A percentile compares a stretch with the other conserved stretches of the same genome.
Conservation (phyloP, 2,329 filamentous ascomycete species). For the Drechmeria coniospora region DNA sequence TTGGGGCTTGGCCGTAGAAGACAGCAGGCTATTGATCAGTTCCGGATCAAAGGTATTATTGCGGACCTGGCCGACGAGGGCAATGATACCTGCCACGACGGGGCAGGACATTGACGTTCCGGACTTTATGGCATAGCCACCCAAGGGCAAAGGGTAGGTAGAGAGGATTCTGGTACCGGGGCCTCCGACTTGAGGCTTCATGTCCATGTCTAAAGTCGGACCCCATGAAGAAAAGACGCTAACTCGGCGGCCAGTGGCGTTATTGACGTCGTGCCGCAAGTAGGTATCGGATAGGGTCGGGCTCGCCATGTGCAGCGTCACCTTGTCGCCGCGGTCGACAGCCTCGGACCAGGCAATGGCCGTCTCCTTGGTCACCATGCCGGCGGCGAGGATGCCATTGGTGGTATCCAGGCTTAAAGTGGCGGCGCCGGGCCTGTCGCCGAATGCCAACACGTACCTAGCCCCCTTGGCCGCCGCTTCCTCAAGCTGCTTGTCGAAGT, state of each 20-base stretch:
- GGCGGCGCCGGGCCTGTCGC: slow-evolving; percentile 27
- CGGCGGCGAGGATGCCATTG: slow-evolving; percentile 18
- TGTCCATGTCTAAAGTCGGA: slow-evolving; percentile 41
- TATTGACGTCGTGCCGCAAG: slow-evolving; percentile 14
- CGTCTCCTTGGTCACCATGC: slow-evolving; percentile 24
- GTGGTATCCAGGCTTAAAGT: slow-evolving; percentile 17
- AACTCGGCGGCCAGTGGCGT: slow-evolving; percentile 30
- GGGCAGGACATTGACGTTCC: slow-evolving; percentile 49
- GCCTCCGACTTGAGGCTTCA: slow-evolving; percentile 40
- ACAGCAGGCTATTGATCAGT: slow-evolving; percentile 31
- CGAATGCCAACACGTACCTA: slow-evolving; percentile 46
- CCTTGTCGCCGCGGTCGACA: slow-evolving; percentile 25
- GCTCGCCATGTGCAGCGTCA: slow-evolving; percentile 29
- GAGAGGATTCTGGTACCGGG: slow-evolving; percentile 43
- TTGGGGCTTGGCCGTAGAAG: slow-evolving; percentile 32
- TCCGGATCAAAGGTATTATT: slow-evolving; percentile 35
- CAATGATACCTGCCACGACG: slow-evolving; percentile 36
- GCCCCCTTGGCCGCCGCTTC: slow-evolving; percentile 40
- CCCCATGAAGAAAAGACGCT: slow-evolving; percentile 43
- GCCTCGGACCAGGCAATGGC: slow-evolving; percentile 28
- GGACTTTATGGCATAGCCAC: slow-evolving; percentile 34
- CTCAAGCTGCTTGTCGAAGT: slow-evolving; percentile 35
- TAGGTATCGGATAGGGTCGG: slow-evolving; percentile 16
- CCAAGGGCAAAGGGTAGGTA: slow-evolving; percentile 31
- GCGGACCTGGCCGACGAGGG: slow-evolving; percentile 35